Evolutionary conservation across 257 asterid genomes (phyloP).

Genomic region (Jacaranda copaia): DNA sequence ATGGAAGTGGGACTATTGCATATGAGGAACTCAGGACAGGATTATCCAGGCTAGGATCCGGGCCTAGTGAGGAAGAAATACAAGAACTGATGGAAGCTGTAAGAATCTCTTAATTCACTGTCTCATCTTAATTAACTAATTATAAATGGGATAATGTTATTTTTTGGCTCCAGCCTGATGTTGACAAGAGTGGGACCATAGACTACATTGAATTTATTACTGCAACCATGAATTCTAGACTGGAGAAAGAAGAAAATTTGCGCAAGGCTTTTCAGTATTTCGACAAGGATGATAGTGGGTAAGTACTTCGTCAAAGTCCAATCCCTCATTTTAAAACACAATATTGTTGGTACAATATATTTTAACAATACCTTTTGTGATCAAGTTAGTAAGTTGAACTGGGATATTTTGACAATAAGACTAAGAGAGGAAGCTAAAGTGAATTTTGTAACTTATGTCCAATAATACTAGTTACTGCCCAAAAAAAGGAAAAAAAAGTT

Average conservation of each 20-base stretch:
- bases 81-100: constrained; percentile 92
- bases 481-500: no score
- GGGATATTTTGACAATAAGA: no score
- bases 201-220: constrained; percentile 86
- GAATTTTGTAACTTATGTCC: no score
- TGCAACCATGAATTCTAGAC: constrained; percentile 93
- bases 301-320: constrained; percentile 6
- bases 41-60: constrained; percentile 76
- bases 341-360: no score
- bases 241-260: constrained; percentile 81
- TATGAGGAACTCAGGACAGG: constrained; percentile 84
- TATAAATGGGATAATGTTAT: neutral
- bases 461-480: no score
- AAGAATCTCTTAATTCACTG: constrained; percentile 34
- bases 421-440: no score
- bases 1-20: constrained; percentile 80
- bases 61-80: constrained; percentile 70
- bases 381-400: no score
- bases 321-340: no score
- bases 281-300: constrained; percentile 86
- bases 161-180: constrained; percentile 71
- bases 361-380: no score
- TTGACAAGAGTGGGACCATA: constrained; percentile 80
- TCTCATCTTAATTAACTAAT: neutral
- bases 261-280: constrained; percentile 77